A percentile compares a stretch with the other conserved stretches of the same genome.
phyloP scores from a whole-genome alignment of 352 stramenopile species.

The Phytophthora vignae region DNA sequence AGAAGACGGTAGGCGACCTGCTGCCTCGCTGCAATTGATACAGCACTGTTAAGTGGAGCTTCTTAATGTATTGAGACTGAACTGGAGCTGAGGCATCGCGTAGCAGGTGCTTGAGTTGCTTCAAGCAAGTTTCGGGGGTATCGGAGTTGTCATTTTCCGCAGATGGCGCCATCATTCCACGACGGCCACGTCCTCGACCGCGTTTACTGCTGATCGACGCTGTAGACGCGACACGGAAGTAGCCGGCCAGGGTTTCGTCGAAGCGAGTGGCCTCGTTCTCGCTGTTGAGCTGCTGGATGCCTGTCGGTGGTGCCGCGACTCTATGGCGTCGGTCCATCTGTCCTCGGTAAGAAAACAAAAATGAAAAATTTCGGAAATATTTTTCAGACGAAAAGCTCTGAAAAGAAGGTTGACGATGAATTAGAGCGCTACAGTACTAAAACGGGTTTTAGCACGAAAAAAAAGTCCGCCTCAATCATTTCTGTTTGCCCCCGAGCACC shows the following conservation, averaged over 20 bases:
- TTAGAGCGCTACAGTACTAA: too few relatives aligned
- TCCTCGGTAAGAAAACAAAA: too few relatives aligned
- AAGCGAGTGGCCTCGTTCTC: constrained; percentile 39
- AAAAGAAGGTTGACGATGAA: too few relatives aligned
- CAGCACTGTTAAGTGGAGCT: constrained; percentile 28
- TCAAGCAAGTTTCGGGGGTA: constrained; percentile 25
- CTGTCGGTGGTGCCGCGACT: not conserved
- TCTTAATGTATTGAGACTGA: constrained; percentile 40
- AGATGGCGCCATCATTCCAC: not conserved
- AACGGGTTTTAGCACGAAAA: too few relatives aligned
- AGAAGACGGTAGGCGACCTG: constrained; percentile 23
- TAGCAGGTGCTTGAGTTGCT: constrained; percentile 43
- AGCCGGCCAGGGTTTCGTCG: constrained; percentile 29
- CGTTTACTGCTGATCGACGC: constrained; percentile 11
- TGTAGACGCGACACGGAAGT: constrained; percentile 29
- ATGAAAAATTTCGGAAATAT: too few relatives aligned
- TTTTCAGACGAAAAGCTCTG: too few relatives aligned
- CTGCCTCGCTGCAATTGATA: constrained; percentile 34
- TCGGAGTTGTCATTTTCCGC: not conserved
- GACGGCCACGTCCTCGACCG: not conserved
- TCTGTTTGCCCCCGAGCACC: too few relatives aligned
- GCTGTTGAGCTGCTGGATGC: constrained; percentile 22
- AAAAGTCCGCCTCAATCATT: too few relatives aligned
- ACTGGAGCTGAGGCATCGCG: constrained; percentile 30
- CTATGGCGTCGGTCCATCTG: not conserved